Percentiles rank a stretch among this genome's conserved stretches.
Conservation (phyloP, 805 yeast genomes). For the Lipomyces spencermartinsiae region DNA sequence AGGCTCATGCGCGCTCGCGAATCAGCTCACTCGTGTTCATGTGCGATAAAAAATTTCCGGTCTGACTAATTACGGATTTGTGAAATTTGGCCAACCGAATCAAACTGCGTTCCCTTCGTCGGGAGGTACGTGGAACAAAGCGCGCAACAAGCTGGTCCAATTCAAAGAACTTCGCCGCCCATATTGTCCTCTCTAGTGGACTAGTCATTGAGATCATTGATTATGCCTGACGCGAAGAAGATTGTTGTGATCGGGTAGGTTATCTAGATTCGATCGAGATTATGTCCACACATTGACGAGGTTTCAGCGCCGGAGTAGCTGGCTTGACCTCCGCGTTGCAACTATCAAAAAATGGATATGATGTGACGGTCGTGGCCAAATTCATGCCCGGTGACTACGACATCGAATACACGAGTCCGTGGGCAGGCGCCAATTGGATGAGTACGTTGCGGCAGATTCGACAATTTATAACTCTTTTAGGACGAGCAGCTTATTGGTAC, state of each 20-base stretch:
- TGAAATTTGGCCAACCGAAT: too few relatives aligned
- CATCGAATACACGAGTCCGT: constrained; percentile 76
- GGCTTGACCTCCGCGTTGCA: constrained; percentile 60
- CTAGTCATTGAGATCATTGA: neutral
- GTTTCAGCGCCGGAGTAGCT: constrained; percentile 58
- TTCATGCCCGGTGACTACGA: constrained; percentile 81
- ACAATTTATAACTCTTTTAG: neutral
- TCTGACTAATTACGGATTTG: too few relatives aligned
- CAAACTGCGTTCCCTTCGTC: neutral
- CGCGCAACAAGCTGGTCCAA: too few relatives aligned
- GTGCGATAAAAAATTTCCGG: too few relatives aligned
- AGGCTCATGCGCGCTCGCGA: too few relatives aligned
- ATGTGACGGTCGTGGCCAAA: constrained; percentile 66
- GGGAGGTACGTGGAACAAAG: neutral
- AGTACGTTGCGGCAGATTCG: constrained; percentile 21
- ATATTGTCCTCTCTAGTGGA: neutral
- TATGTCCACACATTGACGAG: neutral
- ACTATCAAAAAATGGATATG: constrained; percentile 51
- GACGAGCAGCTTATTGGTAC: neutral
- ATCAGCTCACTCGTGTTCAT: too few relatives aligned
- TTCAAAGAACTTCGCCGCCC: neutral
- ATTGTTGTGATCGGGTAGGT: constrained; percentile 26
- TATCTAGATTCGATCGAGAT: neutral
- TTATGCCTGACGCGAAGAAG: constrained; percentile 17
- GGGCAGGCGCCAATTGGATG: constrained; percentile 57